phyloP scores from a whole-genome alignment of 306 rosid species.

The Malus fusca region DNA sequence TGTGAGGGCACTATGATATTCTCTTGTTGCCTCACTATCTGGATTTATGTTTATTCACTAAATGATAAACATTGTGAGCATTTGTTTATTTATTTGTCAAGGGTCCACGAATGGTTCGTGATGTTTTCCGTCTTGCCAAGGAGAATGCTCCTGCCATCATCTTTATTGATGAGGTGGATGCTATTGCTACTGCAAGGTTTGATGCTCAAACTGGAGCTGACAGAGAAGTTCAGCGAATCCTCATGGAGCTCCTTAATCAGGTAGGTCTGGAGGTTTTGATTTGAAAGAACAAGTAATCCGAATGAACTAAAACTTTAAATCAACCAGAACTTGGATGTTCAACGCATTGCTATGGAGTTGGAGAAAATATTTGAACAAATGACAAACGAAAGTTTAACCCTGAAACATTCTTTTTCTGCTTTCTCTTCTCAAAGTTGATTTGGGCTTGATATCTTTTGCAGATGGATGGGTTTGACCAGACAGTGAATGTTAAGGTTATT shows the following conservation, averaged over 20 bases:
- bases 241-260: slow-evolving; percentile 98
- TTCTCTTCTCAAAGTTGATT: not conserved
- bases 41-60: not conserved
- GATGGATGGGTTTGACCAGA: slow-evolving; percentile 99
- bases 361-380: not conserved
- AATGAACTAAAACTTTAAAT: not conserved
- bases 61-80: not conserved
- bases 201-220: slow-evolving; percentile 99
- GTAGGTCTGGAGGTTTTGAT: slow-evolving; percentile 19
- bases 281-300: not conserved
- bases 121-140: slow-evolving; percentile 97
- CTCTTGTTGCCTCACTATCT: not conserved
- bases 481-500: slow-evolving; percentile 95
- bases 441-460: slow-evolving; percentile 22
- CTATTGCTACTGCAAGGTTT: slow-evolving; percentile 96
- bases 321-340: not conserved
- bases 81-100: slow-evolving; percentile 2
- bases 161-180: slow-evolving; percentile 98
- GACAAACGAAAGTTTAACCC: not conserved
- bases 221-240: slow-evolving; percentile 99
- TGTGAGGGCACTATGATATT: too few species aligned
- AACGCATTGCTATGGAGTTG: not conserved
- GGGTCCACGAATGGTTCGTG: slow-evolving; percentile 99
- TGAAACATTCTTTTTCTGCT: not conserved
- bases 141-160: slow-evolving; percentile 99